phyloP scores from a whole-genome alignment of 805 yeast species.

The Diddensiella caesifluorescens region DNA sequence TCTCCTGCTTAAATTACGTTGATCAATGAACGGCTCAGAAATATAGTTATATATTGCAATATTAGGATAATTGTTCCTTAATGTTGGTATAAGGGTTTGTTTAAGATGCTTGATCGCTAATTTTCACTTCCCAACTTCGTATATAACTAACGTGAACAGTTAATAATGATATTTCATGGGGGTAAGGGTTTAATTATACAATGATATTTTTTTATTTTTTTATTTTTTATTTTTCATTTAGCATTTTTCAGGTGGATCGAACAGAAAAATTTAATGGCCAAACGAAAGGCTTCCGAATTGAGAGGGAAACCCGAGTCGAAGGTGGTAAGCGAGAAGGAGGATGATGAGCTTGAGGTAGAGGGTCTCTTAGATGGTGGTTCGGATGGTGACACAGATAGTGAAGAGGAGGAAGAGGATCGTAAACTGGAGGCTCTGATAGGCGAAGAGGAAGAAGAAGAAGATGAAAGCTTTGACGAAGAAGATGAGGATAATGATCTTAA shows the following conservation, averaged over 20 bases:
- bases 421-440: slow-evolving; percentile 25
- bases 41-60: no score
- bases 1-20: no score
- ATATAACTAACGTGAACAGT: no score
- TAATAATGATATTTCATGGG: no score
- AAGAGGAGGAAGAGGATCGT: slow-evolving; percentile 25
- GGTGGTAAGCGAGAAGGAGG: slow-evolving; percentile 8
- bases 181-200: no score
- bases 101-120: no score
- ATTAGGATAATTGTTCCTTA: no score
- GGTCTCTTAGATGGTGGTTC: slow-evolving; percentile 16
- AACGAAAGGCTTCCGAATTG: slow-evolving; percentile 19
- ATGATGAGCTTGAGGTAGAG: slow-evolving; percentile 17
- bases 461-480: slow-evolving; percentile 21
- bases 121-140: no score
- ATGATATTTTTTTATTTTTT: no score
- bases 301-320: slow-evolving; percentile 8
- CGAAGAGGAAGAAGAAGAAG: slow-evolving; percentile 23
- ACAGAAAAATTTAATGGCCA: slow-evolving; percentile 20
- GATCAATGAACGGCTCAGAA: no score
- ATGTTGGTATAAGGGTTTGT: no score
- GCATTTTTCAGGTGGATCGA: slow-evolving; percentile 9
- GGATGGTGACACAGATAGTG: slow-evolving; percentile 23
- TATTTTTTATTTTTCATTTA: slow-evolving; percentile 8
- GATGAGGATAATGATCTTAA: slow-evolving; percentile 48